phyloP scores from a whole-genome alignment of 805 yeast species.

The Barnettozyma vustinii region DNA sequence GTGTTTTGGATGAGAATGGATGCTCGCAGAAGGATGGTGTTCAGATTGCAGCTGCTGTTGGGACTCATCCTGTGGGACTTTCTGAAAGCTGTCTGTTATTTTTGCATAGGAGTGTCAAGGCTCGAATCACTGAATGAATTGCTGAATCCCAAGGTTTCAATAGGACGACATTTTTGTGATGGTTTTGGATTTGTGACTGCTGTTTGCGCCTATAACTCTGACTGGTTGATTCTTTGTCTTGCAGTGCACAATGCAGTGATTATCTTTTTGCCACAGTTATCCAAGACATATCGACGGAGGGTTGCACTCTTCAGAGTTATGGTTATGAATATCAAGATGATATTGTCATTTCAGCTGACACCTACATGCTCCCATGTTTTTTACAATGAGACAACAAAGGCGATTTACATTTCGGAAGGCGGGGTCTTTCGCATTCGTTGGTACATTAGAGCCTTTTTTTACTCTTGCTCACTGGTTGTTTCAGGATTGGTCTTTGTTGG shows the following conservation, averaged over 20 bases:
- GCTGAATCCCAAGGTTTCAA: background rate
- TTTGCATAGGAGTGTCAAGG: conserved; percentile 2
- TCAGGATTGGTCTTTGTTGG: conserved; percentile 15
- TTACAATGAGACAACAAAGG: background rate
- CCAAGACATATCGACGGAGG: conserved; percentile 8
- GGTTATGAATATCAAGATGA: conserved; percentile 1
- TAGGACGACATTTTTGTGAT: conserved; percentile 13
- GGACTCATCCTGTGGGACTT: conserved; percentile 15
- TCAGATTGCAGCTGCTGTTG: conserved; percentile 18
- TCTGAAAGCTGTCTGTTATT: conserved; percentile 12
- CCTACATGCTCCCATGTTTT: background rate
- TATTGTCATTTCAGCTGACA: background rate
- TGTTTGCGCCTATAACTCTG: conserved; percentile 12
- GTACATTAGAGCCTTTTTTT: background rate
- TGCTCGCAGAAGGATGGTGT: conserved; percentile 16
- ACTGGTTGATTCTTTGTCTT: conserved; percentile 13
- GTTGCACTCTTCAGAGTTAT: conserved; percentile 7
- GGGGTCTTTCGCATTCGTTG: conserved; percentile 16
- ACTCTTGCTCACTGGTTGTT: background rate
- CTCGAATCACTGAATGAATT: background rate
- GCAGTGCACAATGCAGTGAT: conserved; percentile 18
- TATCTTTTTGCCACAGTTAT: conserved; percentile 13
- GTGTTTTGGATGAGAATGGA: conserved; percentile 21
- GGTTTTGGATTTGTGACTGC: conserved; percentile 16
- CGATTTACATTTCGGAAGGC: conserved; percentile 16